These are phyloP conservation scores for Reticulascus tulasneorum DNA, from an alignment of 2,329 filamentous ascomycete species.

Conservation along the genomic window DNA sequence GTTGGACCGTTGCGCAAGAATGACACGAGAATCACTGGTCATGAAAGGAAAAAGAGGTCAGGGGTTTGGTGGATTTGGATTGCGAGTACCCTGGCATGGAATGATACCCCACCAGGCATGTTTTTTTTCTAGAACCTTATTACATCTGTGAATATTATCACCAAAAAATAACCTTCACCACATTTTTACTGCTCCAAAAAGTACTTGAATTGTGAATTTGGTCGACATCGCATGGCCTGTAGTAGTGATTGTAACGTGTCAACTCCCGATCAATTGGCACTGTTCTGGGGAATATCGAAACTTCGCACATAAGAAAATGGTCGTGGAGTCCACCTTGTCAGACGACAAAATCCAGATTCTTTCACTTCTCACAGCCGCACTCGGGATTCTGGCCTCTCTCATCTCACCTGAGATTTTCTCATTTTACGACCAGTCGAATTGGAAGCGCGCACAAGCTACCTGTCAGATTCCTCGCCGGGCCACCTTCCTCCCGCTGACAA, in stretches of 20 bases:
- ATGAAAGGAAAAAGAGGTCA: constrained; percentile 7
- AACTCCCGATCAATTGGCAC: not conserved
- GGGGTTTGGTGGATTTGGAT: not conserved
- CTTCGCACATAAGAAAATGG: constrained; percentile 6
- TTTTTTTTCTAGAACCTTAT: constrained; percentile 10
- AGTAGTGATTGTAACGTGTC: constrained; percentile 3
- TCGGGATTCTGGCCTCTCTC: too few species aligned
- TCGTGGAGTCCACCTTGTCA: too few species aligned
- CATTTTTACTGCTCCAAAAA: not conserved
- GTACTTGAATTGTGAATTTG: constrained; percentile 3
- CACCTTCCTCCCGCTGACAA: too few species aligned
- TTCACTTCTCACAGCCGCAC: too few species aligned
- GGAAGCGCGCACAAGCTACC: too few species aligned
- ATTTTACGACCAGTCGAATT: too few species aligned
- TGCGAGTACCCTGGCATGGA: constrained; percentile 6
- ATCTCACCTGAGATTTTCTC: too few species aligned
- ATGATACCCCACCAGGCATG: constrained; percentile 12
- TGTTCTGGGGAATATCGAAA: constrained; percentile 9
- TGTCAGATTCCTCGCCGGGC: too few species aligned
- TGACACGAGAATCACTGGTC: constrained; percentile 6
- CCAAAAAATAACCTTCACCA: constrained; percentile 4
- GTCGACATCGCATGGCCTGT: not conserved
- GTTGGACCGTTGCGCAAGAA: constrained; percentile 8
- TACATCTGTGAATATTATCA: constrained; percentile 4
- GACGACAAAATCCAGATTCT: too few species aligned